Evolutionary conservation across 2,329 filamentous ascomycete genomes (phyloP).

Genomic region (Sporothrix euskadiensis): DNA sequence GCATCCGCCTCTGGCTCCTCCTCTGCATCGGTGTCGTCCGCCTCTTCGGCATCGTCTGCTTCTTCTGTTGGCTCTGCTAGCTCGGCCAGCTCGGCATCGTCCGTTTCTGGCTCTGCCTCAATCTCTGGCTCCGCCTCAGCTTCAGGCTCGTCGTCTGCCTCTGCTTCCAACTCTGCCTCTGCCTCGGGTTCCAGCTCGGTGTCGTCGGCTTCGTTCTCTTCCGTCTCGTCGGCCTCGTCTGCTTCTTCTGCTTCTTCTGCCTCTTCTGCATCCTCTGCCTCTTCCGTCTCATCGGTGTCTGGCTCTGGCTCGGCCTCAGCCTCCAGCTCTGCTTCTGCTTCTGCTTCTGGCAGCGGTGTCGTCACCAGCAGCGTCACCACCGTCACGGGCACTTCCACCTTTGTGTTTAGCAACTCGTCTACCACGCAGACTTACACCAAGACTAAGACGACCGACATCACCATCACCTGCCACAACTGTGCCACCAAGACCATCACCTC

Average conservation of each 20-base stretch:
- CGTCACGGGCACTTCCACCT: constrained; percentile 11
- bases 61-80: neutral
- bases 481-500: constrained; percentile 13
- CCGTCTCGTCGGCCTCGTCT: neutral
- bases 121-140: neutral
- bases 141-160: constrained; percentile 8
- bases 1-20: neutral
- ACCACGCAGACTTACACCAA: constrained; percentile 13
- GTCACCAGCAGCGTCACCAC: constrained; percentile 1
- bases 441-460: constrained; percentile 18
- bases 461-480: constrained; percentile 22
- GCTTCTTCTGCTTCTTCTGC: neutral
- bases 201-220: neutral
- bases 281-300: neutral
- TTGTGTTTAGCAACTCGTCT: neutral
- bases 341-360: neutral
- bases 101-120: neutral
- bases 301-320: neutral
- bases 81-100: neutral
- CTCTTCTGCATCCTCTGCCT: neutral
- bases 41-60: neutral
- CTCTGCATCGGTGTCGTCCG: neutral
- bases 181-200: neutral
- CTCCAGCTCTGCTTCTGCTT: neutral
- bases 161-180: neutral